Evolutionary conservation across 495 filamentous ascomycete species (phyloP), one percentile per base, ranked within the genome.

Genomic region (Monascus purpureus): DNA sequence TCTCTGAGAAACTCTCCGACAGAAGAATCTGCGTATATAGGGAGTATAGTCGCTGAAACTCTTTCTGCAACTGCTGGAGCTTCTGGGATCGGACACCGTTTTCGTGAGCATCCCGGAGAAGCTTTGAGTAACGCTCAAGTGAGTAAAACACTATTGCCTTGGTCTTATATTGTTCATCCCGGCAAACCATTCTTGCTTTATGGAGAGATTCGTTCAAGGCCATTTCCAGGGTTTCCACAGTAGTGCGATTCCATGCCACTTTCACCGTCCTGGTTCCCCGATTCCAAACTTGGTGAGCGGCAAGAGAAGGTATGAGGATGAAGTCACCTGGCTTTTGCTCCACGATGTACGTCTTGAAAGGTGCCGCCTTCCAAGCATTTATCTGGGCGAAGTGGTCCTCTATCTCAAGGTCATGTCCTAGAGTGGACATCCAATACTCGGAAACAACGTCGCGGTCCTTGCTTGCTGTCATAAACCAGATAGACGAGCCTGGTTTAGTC

Each of bases 241-340:
- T 96, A 0, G 81, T 94, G n/a, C 90, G 66, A 53, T 97, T 97
- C 90, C 90, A 97, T 4, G 90, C 90, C 14, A 87, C 84, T 52
- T 97, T 97, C 70, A 94, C 81, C 0, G 88, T 97, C 24, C 84
- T 65, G 8, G 85, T 93, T 6, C 90, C 90, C 29, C 90, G 74
- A 46, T 97, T 97, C 90, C 90, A 97, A 14, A 97, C 90, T 46
- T 97, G 90, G 46, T 97, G 90, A 0, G 88, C 85, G n/a, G 87
- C 88, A 5, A 96, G 59, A 5, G 90, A 86, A n/a, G 90, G 90
- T 13, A 97, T 77, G 1, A 97, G 68, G 31, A 97, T 86, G 47
- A 95, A 88, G 49, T 97, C 90, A 6, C 90, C 90, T n/a, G 76
- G 70, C 32, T 64, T 79, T 49, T 97, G 90, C 45, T 97, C 84